Evolutionary conservation across 1,139 yeast genomes (phyloP), one percentile per base, ranked within the genome.

Genomic region (Arxiozyma slooffiae): DNA sequence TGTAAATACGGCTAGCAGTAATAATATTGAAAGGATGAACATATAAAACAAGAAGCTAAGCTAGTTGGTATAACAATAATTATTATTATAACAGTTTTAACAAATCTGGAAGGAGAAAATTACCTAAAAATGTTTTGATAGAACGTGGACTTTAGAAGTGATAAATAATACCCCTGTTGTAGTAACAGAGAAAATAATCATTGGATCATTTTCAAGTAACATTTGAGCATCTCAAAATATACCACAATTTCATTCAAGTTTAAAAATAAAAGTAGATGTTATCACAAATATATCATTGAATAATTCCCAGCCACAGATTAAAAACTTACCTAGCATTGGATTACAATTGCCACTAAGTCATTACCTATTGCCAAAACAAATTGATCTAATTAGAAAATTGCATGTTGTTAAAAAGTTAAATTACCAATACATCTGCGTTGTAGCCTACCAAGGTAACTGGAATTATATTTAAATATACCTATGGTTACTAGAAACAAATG

Each of bases 361-460:
- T 42, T 77, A 78, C 52, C 66, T 85, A 48, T 73, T 67, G 42
- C 76, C 78, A 0, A 66, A 70, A 0, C 95, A 88, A 63, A 81
- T 83, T 57, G 84, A 82, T 55, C 69, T 87, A 9, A 74, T 87
- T 23, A 76, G 78, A 24, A 81, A 78, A 59, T 71, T 92, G 26
- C 78, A 84, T 67, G 67, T 77, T 46, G 89, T 85, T 57, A 92
- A 97, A 0, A 80, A 82, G 51, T 71, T 92, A 57, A 89, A 79
- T 58, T 73, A 86, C 24, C 85, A 85, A 60, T 92, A 82, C 66
- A 87, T 94, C 1, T 70, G 82, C 38, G 80, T 90, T 88, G 76
- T 94, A 48, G 85, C 92, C 50, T 90, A 89, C 63, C 96, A 89
- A 66, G 87, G 96, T 60, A 76, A 79, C 51, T 90, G 95, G 90